Percentiles rank a stretch among this genome's conserved stretches.
Evolutionary conservation across 345 rosid species (phyloP).

Genomic region (Gossypium mustelinum): DNA sequence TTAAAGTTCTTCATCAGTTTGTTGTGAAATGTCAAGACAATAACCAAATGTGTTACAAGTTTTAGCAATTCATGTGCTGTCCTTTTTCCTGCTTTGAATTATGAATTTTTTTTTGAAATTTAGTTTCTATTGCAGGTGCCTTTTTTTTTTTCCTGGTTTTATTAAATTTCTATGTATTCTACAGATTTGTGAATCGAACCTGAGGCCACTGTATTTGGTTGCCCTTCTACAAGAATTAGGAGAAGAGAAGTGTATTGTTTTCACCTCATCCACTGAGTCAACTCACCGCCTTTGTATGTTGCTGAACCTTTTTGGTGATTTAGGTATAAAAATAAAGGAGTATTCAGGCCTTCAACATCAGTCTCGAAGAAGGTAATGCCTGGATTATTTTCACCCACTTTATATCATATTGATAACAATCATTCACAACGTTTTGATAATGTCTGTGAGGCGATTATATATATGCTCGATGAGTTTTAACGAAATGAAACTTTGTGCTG

Average conservation of each 20-base stretch:
- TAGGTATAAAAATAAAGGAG: conserved; percentile 71
- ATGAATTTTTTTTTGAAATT: conserved; percentile 5
- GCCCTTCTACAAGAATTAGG: conserved; percentile 69
- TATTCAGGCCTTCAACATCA: conserved; percentile 84
- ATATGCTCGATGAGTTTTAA: conserved; percentile 1
- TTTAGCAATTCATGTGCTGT: background rate
- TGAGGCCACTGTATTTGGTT: conserved; percentile 75
- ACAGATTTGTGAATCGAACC: conserved; percentile 70
- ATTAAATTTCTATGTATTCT: conserved; percentile 10
- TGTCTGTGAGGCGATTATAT: background rate
- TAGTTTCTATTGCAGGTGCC: conserved; percentile 3
- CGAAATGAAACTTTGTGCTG: conserved; percentile 18
- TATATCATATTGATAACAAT: background rate
- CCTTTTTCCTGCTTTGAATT: background rate
- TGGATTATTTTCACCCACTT: conserved; percentile 9
- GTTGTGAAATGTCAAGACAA: background rate
- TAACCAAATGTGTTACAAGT: background rate
- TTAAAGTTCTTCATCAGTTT: background rate
- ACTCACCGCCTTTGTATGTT: conserved; percentile 80
- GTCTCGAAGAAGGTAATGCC: conserved; percentile 65
- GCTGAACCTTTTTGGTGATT: conserved; percentile 67
- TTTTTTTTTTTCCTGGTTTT: background rate
- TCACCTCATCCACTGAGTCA: conserved; percentile 82
- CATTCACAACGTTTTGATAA: background rate
- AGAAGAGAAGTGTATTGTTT: conserved; percentile 77